phyloP scores from a whole-genome alignment of 768 basidiomycete species.

The Phanerochaete sordida region DNA sequence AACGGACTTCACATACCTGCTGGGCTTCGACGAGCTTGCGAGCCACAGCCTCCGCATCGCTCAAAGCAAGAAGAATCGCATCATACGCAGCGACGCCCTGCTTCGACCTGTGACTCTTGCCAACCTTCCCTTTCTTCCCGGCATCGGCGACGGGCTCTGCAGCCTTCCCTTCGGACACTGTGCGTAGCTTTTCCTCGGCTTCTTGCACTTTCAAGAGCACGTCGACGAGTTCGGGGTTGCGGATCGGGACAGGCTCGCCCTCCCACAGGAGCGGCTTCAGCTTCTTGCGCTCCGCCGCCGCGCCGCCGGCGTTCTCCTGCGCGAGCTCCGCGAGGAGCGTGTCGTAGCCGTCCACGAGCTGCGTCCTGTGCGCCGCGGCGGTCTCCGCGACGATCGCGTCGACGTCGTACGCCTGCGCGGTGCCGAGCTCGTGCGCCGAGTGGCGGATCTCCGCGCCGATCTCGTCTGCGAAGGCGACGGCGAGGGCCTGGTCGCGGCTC shows the following conservation, averaged over 20 bases:
- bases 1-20: constrained; percentile 45
- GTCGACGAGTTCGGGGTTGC: constrained; percentile 89
- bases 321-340: constrained; percentile 49
- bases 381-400: constrained; percentile 69
- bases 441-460: constrained; percentile 89
- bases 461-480: constrained; percentile 79
- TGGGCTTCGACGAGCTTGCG: constrained; percentile 80
- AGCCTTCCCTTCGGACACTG: constrained; percentile 25
- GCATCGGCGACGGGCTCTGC: constrained; percentile 25
- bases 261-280: constrained; percentile 73
- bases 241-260: constrained; percentile 75
- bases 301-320: constrained; percentile 35
- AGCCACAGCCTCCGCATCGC: constrained; percentile 86
- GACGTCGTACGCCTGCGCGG: constrained; percentile 75
- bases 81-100: constrained; percentile 86
- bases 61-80: constrained; percentile 75
- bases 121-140: constrained; percentile 33
- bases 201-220: constrained; percentile 81
- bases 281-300: constrained; percentile 45
- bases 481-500: constrained; percentile 84
- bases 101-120: constrained; percentile 49
- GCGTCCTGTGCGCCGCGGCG: constrained; percentile 49
- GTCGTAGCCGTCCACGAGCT: constrained; percentile 64
- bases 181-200: constrained; percentile 58
- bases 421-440: constrained; percentile 86